Evolutionary conservation across 2,329 filamentous ascomycete genomes (phyloP), one percentile per base, ranked within the genome.

Genomic region (Pseudogymnoascus sp.): DNA sequence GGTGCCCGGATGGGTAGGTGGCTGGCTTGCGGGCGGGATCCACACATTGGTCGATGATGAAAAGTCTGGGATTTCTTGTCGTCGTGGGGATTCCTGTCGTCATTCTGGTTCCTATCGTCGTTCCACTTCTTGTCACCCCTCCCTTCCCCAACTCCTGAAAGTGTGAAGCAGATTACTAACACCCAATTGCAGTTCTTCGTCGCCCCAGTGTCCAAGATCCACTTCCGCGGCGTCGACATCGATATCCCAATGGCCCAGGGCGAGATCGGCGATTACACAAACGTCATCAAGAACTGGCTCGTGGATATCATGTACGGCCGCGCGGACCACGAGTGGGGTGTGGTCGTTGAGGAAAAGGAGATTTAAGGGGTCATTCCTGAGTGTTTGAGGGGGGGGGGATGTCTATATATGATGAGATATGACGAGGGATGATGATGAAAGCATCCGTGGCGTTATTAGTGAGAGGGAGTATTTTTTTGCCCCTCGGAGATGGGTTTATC

Each of bases 301-400:
- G 78, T 80, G 66, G 84, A 87, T 67, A 90, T 92, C 75, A 91
- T 90, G 86, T 91, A 88, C 73, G 88, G 88, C 64, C 81, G 81
- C 63, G 83, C 81, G 70, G 71, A 86, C 63, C 87, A 91, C 72
- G 77, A 83, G 58, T 92, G 89, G 88, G 86, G 83, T 36, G 81
- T 90, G 62, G 80, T 89, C 36, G 80, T 92, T 36, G 77, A 83
- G 60, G 85, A 89, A 74, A 81, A 85, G 68, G 64, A 71, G 39
- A 5, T 41, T 41, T 41, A 41, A 41, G 15, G 15, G n/a, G 35
- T n/a, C 21, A 5, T 36, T 36, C 21, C 2, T 21, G 21, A 21
- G 3, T 21, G 21, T 2, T 2, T 21, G 21, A 3, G 21, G 35
- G 35, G 3, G 10, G 2, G 35, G 10, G 15, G 3, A 12, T 41